These are phyloP conservation scores for Pseudotsuga menziesii DNA, from an alignment of 75 land plant genomes.

Conservation along the genomic window DNA sequence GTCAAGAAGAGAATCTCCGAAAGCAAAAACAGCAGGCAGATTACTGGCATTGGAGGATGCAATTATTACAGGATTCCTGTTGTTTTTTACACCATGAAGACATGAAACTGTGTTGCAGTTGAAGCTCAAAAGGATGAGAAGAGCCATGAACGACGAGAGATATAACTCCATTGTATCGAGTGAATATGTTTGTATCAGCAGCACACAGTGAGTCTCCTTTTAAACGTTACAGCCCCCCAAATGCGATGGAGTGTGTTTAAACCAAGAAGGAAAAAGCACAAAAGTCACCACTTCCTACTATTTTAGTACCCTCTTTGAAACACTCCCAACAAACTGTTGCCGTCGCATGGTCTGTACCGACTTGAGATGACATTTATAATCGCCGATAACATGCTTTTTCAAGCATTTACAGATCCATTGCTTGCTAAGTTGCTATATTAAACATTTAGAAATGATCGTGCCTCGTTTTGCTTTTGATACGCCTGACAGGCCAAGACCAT, in stretches of 20 bases:
- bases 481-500: no score
- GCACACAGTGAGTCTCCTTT: neutral
- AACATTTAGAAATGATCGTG: no score
- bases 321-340: no score
- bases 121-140: neutral
- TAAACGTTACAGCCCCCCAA: neutral
- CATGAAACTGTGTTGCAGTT: neutral
- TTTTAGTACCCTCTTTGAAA: no score
- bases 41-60: neutral
- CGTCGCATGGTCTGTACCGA: no score
- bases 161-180: neutral
- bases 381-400: no score
- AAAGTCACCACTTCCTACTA: neutral
- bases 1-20: slow-evolving; percentile 78
- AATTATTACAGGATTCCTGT: neutral
- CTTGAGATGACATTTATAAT: no score
- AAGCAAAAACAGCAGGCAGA: slow-evolving; percentile 54
- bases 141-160: neutral
- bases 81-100: neutral
- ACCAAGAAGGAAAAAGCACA: neutral
- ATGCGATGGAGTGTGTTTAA: neutral
- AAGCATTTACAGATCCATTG: no score
- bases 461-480: no score
- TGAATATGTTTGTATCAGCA: neutral
- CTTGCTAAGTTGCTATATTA: no score